Percentiles rank a stretch among this genome's conserved stretches.
Evolutionary conservation across 1,284 basidiomycete species (phyloP).

Genomic region (Fomes fomentarius): DNA sequence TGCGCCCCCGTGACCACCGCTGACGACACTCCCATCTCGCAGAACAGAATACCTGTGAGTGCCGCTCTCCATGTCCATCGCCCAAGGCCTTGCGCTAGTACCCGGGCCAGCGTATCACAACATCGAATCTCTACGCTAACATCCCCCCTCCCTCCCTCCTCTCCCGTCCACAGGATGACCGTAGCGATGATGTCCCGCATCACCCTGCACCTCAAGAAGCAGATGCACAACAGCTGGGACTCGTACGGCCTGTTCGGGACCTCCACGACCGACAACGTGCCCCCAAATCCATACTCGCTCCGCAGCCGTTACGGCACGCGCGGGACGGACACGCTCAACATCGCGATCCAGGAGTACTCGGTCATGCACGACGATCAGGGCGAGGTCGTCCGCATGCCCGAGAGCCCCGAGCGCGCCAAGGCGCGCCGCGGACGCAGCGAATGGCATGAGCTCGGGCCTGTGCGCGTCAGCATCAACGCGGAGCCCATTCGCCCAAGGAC

Average conservation of each 20-base stretch:
- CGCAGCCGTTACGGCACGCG: conserved; percentile 2
- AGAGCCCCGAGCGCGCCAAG: conserved; percentile 2
- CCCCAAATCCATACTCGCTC: too few relatives aligned
- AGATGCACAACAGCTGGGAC: conserved; percentile 14
- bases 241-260: conserved; percentile 10
- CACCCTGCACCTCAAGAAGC: conserved; percentile 46
- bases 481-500: too few relatives aligned
- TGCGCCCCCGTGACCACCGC: not conserved
- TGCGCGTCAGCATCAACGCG: conserved; percentile 7
- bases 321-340: conserved; percentile 1
- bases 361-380: conserved; percentile 20
- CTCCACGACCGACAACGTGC: not conserved
- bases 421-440: conserved; percentile 3
- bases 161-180: conserved; percentile 24
- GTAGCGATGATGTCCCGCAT: conserved; percentile 59
- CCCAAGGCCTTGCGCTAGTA: too few relatives aligned
- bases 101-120: too few relatives aligned
- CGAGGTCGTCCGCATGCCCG: conserved; percentile 7
- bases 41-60: conserved; percentile 56
- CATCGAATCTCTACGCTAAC: too few relatives aligned
- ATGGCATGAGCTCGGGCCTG: conserved; percentile 19
- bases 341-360: conserved; percentile 19
- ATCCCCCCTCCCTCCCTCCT: not conserved
- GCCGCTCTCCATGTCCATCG: too few relatives aligned
- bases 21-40: not conserved